A percentile compares a stretch with the other conserved stretches of the same genome.
phyloP scores from a whole-genome alignment of 345 rosid genomes.

The Microcos paniculata region DNA sequence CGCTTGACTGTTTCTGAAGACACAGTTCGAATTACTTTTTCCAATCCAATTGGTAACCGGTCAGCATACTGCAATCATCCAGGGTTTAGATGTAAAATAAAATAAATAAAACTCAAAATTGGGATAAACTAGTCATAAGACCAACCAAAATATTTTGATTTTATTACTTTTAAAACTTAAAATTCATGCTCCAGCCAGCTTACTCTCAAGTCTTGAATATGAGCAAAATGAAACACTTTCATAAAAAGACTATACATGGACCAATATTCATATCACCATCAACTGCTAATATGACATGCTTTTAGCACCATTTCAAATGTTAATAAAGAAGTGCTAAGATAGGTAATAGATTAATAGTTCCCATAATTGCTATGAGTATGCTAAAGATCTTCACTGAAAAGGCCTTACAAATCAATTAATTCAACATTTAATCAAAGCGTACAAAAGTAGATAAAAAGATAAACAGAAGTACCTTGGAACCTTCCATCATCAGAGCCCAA shows the following conservation, averaged over 20 bases:
- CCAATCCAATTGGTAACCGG: conserved; percentile 89
- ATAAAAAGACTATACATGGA: background rate
- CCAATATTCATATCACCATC: background rate
- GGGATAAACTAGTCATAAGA: background rate
- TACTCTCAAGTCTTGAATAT: background rate
- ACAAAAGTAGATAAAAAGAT: background rate
- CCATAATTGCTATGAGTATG: background rate
- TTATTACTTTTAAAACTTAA: background rate
- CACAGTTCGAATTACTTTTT: conserved; percentile 81
- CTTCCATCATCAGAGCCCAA: conserved; percentile 86
- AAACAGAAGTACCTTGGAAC: conserved; percentile 63
- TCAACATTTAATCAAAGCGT: background rate
- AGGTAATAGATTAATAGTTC: background rate
- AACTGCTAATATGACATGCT: background rate
- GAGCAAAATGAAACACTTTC: conserved; percentile 1
- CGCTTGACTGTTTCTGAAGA: conserved; percentile 69
- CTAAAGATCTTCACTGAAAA: background rate
- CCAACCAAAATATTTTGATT: background rate
- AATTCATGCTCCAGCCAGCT: background rate
- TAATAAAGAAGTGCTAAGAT: background rate
- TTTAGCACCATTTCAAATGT: background rate
- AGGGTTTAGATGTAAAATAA: background rate
- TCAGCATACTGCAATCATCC: conserved; percentile 77
- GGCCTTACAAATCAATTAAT: background rate
- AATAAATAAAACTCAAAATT: background rate